Evolutionary conservation across 495 filamentous ascomycete species (phyloP), one percentile per base, ranked within the genome.

Genomic region (Letharia columbiana): DNA sequence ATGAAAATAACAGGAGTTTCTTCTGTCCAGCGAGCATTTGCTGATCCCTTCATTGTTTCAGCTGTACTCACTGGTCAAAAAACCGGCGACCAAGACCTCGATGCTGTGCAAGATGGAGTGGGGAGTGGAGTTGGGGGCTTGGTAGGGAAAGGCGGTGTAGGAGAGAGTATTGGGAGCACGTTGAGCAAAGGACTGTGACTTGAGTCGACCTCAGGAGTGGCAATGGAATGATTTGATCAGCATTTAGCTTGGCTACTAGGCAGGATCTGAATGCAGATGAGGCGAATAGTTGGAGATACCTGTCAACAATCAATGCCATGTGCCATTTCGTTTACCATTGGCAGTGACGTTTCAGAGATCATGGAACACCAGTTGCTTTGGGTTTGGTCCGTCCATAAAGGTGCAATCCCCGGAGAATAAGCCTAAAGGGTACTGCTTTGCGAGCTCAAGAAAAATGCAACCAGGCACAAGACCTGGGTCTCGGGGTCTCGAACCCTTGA

Each of bases 81-180:
- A 37, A 68, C 77, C 28, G 75, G 76, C 35, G 73, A 78, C 49
- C 61, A 78, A 62, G 76, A 78, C 60, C 50, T 77, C 41, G 71
- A 69, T 60, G 75, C 74, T 60, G 68, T 77, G 31, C 77, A 79
- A 61, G 73, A 75, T 65, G 71, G 72, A 44, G 60, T 77, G 28
- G 75, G 74, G 0, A 68, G 65, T 28, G 67, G 74, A 56, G 69
- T 78, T 13, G 70, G 73, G 18, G 72, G 66, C 3, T 18, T 65
- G 42, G 62, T 74, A 44, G 67, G 70, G 6, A 73, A 73, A 45
- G 70, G 70, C 1, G 71, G 71, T 1, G 50, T 73, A 18, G 71
- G 64, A 35, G 60, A 72, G 31, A 58, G 61, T 47, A 33, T 73
- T 12, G 71, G 71, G 10, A 60, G 67, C 33, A 49, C 63, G 35